Conservation (phyloP, 805 yeast species). For the Ogataea angusta region DNA sequence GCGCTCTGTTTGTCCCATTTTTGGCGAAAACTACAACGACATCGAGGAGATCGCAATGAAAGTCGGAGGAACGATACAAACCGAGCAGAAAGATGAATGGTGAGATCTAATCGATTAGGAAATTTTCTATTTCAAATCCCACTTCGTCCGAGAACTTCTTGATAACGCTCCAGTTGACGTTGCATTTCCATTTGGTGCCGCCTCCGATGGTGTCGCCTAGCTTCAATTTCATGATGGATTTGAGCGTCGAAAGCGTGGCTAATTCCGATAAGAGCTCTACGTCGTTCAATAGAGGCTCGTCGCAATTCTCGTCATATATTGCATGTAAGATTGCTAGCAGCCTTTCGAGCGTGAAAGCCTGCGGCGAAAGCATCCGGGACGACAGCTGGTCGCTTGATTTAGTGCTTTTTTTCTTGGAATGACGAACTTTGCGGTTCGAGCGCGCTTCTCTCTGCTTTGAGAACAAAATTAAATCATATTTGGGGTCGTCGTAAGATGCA, state of each 20-base stretch:
- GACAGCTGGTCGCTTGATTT: conserved; percentile 47
- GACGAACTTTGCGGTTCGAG: conserved; percentile 37
- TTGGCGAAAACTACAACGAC: conserved; percentile 22
- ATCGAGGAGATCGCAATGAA: conserved; percentile 20
- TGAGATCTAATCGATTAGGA: conserved; percentile 35
- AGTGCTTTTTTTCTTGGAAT: conserved; percentile 16
- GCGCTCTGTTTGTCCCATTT: conserved; percentile 24
- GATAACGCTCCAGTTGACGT: conserved; percentile 65
- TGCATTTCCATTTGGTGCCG: conserved; percentile 74
- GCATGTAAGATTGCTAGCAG: conserved; percentile 76
- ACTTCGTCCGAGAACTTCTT: conserved; percentile 60
- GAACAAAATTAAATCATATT: conserved; percentile 65
- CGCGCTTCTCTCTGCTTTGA: conserved; percentile 56
- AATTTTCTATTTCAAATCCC: conserved; percentile 62
- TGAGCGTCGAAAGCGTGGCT: conserved; percentile 35
- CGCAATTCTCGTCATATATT: conserved; percentile 45
- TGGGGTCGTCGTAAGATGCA: conserved; percentile 73
- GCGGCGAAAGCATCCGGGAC: conserved; percentile 64
- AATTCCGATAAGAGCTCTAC: conserved; percentile 38
- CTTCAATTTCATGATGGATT: conserved; percentile 27
- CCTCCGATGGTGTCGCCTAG: conserved; percentile 51
- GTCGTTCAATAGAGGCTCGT: conserved; percentile 32
- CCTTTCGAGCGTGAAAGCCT: conserved; percentile 74
- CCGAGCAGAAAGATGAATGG: conserved; percentile 31
- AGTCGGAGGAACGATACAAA: conserved; percentile 29